phyloP scores from a whole-genome alignment of 2,329 filamentous ascomycete genomes.

The Cryoendolithus antarcticus region DNA sequence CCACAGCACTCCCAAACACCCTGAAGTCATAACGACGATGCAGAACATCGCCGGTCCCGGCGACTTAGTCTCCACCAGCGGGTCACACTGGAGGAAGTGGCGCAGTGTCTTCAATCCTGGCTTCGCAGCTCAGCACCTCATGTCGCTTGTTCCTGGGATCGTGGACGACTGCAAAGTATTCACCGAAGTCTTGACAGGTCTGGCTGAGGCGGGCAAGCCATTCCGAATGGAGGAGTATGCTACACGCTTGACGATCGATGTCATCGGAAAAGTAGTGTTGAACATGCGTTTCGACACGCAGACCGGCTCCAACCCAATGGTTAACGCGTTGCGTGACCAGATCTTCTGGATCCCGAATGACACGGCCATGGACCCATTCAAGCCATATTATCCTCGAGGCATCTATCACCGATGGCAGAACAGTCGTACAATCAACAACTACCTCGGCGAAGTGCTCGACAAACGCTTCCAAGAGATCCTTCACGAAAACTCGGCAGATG shows the following conservation, averaged over 20 bases:
- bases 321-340: slow-evolving; percentile 24
- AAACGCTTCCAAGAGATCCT: slow-evolving; percentile 20
- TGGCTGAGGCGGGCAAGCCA: slow-evolving; percentile 23
- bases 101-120: slow-evolving; percentile 31
- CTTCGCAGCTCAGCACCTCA: slow-evolving; percentile 27
- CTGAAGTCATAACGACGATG: slow-evolving; percentile 7
- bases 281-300: slow-evolving; percentile 27
- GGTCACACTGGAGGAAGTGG: slow-evolving; percentile 32
- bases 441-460: slow-evolving; percentile 21
- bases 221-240: slow-evolving; percentile 30
- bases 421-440: slow-evolving; percentile 9
- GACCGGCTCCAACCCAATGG: slow-evolving; percentile 22
- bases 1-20: slow-evolving; percentile 8
- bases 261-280: slow-evolving; percentile 30
- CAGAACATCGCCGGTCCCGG: slow-evolving; percentile 10
- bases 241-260: slow-evolving; percentile 29
- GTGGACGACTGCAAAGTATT: slow-evolving; percentile 24
- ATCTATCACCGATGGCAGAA: slow-evolving; percentile 14
- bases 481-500: slow-evolving; percentile 14
- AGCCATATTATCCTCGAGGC: slow-evolving; percentile 9
- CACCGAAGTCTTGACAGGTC: slow-evolving; percentile 21
- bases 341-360: slow-evolving; percentile 11
- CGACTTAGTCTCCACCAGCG: slow-evolving; percentile 20
- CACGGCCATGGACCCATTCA: slow-evolving; percentile 6
- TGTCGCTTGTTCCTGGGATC: slow-evolving; percentile 27